These are phyloP conservation scores for Entomortierella lignicola DNA, from an alignment of 192 early-diverging fungal species.

Conservation along the genomic window DNA sequence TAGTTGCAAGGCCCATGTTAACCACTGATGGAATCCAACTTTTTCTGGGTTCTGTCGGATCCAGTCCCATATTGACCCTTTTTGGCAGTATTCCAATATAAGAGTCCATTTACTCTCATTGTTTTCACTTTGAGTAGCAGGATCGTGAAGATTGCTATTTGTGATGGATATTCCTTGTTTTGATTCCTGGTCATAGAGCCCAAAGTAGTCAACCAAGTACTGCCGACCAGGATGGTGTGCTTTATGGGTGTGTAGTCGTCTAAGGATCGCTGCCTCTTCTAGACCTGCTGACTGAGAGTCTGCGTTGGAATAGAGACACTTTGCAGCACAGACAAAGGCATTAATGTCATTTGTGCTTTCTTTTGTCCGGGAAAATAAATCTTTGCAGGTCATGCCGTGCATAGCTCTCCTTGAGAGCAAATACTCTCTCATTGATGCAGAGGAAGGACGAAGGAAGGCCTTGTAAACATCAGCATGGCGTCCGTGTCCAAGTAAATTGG, in stretches of 20 bases:
- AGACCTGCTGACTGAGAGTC: conserved; percentile 41
- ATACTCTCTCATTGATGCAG: conserved; percentile 30
- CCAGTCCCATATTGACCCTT: conserved; percentile 69
- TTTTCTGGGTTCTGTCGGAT: conserved; percentile 56
- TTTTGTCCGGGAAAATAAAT: conserved; percentile 18
- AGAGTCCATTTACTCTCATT: conserved; percentile 55
- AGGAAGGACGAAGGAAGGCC: conserved; percentile 29
- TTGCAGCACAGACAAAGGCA: conserved; percentile 36
- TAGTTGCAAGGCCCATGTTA: conserved; percentile 68
- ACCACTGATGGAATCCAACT: conserved; percentile 55
- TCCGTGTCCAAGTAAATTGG: conserved; percentile 33
- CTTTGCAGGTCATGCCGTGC: conserved; percentile 19
- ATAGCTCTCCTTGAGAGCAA: conserved; percentile 7
- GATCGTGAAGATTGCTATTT: neutral
- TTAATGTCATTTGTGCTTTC: neutral
- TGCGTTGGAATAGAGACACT: conserved; percentile 29
- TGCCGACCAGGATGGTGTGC: conserved; percentile 27
- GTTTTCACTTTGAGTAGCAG: neutral
- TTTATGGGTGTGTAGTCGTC: conserved; percentile 15
- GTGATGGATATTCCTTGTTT: neutral
- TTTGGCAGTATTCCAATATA: conserved; percentile 67
- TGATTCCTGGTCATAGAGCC: conserved; percentile 22
- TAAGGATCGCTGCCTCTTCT: conserved; percentile 30
- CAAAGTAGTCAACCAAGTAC: conserved; percentile 31
- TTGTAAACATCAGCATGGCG: conserved; percentile 48